phyloP scores from a whole-genome alignment of 352 stramenopile genomes.

The Globisporangium acanthophoron region DNA sequence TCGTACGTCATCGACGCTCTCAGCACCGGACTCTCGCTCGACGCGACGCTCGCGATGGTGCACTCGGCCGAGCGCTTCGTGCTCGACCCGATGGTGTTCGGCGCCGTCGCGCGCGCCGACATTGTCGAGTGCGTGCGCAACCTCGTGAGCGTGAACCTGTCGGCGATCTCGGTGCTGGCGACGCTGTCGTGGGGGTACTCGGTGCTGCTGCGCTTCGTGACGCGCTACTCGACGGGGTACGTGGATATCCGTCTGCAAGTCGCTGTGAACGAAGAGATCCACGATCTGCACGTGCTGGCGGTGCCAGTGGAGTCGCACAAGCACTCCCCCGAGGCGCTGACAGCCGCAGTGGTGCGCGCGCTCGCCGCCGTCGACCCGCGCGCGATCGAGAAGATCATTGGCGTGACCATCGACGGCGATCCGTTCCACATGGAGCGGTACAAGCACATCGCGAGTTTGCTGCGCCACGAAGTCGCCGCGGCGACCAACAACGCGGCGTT shows the following conservation, averaged over 20 bases:
- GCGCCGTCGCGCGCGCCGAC: conserved; percentile 14
- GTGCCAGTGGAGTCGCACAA: conserved; percentile 27
- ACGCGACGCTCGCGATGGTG: conserved; percentile 28
- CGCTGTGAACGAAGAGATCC: conserved; percentile 33
- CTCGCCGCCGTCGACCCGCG: conserved; percentile 27
- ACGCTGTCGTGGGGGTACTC: conserved; percentile 35
- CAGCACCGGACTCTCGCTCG: conserved; percentile 16
- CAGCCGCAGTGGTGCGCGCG: conserved; percentile 16
- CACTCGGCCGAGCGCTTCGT: conserved; percentile 27
- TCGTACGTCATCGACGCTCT: conserved; percentile 28
- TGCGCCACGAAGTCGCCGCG: conserved; percentile 20
- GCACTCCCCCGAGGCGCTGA: conserved; percentile 25
- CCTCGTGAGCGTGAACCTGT: conserved; percentile 31
- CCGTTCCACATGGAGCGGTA: conserved; percentile 38
- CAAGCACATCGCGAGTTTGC: conserved; percentile 18
- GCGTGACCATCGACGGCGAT: conserved; percentile 42
- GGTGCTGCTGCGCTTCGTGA: conserved; percentile 35
- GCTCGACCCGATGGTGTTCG: conserved; percentile 15
- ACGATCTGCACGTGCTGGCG: conserved; percentile 42
- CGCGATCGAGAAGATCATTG: conserved; percentile 37
- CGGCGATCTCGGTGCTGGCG: conserved; percentile 28
- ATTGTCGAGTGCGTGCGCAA: conserved; percentile 25
- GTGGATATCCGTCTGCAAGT: conserved; percentile 36
- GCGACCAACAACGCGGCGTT: conserved; percentile 25
- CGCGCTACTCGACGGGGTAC: conserved; percentile 27